Percentiles rank a stretch among this genome's conserved stretches.
These are phyloP conservation scores for Viridothelium virens DNA, from an alignment of 495 filamentous ascomycete species.

Conservation along the genomic window DNA sequence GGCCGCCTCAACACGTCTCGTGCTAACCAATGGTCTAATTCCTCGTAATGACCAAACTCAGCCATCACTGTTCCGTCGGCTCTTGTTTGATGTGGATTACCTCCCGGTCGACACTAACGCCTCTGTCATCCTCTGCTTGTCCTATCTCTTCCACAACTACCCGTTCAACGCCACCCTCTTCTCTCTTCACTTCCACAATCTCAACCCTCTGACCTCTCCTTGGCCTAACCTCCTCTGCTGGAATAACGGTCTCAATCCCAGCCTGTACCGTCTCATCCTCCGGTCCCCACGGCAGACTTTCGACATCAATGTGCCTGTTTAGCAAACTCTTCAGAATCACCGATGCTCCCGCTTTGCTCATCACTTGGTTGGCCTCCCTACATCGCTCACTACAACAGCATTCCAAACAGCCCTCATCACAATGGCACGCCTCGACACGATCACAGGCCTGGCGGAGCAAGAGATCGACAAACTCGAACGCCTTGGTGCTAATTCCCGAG, in stretches of 20 bases:
- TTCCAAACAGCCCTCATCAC: conserved; percentile 72
- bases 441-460: conserved; percentile 71
- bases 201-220: conserved; percentile 40
- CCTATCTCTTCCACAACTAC: conserved; percentile 19
- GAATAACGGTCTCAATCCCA: conserved; percentile 78
- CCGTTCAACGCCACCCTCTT: conserved; percentile 22
- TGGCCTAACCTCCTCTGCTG: conserved; percentile 56
- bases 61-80: conserved; percentile 18
- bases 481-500: conserved; percentile 79
- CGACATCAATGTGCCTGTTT: conserved; percentile 66
- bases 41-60: background rate
- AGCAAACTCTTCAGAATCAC: conserved; percentile 73
- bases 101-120: conserved; percentile 10
- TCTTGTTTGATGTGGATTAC: conserved; percentile 28
- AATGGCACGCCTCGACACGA: conserved; percentile 65
- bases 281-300: conserved; percentile 71
- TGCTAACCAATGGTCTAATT: background rate
- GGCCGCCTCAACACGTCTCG: too few species aligned
- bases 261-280: conserved; percentile 56
- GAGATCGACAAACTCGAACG: conserved; percentile 82
- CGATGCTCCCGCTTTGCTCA: conserved; percentile 81
- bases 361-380: conserved; percentile 80
- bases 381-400: conserved; percentile 82
- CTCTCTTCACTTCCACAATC: conserved; percentile 38
- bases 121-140: conserved; percentile 13